Evolutionary conservation across 179 eudicot species (phyloP), one percentile per base, ranked within the genome.

Genomic region (Drosera spatulata): DNA sequence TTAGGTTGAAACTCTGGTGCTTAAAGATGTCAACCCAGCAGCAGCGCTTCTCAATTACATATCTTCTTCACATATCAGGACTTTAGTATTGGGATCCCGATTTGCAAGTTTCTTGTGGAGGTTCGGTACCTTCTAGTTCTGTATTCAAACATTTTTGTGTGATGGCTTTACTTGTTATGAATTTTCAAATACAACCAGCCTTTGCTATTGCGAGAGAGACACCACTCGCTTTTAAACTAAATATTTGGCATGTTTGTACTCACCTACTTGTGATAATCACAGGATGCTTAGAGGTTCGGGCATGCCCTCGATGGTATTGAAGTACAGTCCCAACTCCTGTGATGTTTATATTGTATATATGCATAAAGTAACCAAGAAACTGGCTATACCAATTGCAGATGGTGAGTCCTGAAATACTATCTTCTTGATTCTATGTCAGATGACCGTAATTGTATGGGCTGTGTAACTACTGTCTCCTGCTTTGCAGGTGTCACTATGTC

Each of bases 61-160:
- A 43, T 55, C 63, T 38, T 69, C 75, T 58, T 75, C 82, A 12
- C 63, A 66, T 62, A 65, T 77, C 38, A 77, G 69, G 65, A 84
- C 81, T 68, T 72, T 88, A 61, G 95, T 86, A 8, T 59, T 88
- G 71, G 96, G 96, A 39, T 88, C 95, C 45, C 77, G 72, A 75
- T 62, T 79, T 8, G 44, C 78, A 13, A 74, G 65, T 65, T 83
- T 72, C 48, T 66, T 86, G 52, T 55, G 63, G 60, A 79, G 94
- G 96, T 82, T 79, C 38, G 42, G 38, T 12, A 10, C 47, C 9
- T 66, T 65, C 10, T 4, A 4, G 45, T 43, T 43, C 6, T 4
- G 5, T 43, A 43, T 43, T 7, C 8, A 43, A 43, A 4, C 45
- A 15, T 61, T 60, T 44, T 51, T 22, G 0, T 53, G 11, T 12